Evolutionary conservation across 78 protist species (phyloP).

Genomic region (Neovahlkampfia damariscottae): DNA sequence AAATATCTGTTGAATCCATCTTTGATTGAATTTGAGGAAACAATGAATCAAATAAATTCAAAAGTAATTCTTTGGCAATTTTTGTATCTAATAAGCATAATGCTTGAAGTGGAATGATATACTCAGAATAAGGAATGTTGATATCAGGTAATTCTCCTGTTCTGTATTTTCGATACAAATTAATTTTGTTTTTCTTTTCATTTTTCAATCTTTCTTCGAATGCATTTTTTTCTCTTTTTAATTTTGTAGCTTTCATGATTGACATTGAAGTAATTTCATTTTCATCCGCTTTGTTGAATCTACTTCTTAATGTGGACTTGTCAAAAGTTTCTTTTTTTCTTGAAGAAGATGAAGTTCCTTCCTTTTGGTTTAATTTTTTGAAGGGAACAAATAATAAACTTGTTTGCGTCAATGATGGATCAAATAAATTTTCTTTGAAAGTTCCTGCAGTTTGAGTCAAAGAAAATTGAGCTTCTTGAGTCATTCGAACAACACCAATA

Average conservation of each 20-base stretch:
- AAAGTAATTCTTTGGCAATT: not conserved
- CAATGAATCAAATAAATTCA: not conserved
- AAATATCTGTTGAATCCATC: not conserved
- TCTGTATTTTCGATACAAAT: constrained; percentile 12
- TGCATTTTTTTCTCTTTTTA: not conserved
- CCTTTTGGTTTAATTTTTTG: not conserved
- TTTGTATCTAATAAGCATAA: constrained; percentile 3
- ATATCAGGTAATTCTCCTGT: constrained; percentile 34
- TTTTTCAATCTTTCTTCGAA: not conserved
- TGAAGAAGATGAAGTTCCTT: too few species aligned
- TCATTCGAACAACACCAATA: too few species aligned
- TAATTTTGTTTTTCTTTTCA: not conserved
- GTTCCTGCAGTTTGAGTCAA: not conserved
- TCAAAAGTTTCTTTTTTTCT: too few species aligned
- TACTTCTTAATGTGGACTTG: too few species aligned
- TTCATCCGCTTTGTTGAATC: not conserved
- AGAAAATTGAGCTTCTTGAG: too few species aligned
- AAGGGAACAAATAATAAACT: not conserved
- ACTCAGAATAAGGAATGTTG: not conserved
- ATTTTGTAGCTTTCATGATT: not conserved
- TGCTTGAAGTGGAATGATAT: constrained; percentile 15
- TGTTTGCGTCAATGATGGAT: constrained; percentile 1
- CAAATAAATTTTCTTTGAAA: not conserved
- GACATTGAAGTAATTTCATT: not conserved
- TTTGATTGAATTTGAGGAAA: not conserved